Base-by-base conservation (phyloP, 1,284 basidiomycete genomes). In the Microbotryomycetes sp. region DNA sequence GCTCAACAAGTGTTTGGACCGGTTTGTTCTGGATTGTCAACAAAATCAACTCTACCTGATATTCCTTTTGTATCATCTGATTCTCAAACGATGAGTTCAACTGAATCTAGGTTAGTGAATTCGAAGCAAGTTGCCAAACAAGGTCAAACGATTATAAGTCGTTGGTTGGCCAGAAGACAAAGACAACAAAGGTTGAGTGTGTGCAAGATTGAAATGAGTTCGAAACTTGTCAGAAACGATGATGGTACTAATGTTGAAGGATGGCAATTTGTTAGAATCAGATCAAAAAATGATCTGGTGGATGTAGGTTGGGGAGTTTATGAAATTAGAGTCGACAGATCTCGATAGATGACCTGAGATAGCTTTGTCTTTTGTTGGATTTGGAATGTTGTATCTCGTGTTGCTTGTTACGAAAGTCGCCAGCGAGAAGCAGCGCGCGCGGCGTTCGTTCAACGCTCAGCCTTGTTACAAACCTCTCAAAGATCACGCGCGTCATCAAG, bases 231-330 rank as follows among this genome's bases (percentile, higher is more conserved):
- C 3, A 45, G 49, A 6, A 30, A 12, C 16, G 58, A n/a, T 3
- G 42, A 47, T 7, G 54, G 46, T 7, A 16, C 28, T 23, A 54
- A 42, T 25, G 57, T 54, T 31, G 62, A 46, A 32, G 69, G 69
- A 16, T 68, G 63, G 63, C 29, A 57, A 19, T 67, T 67, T 31
- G 61, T 69, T 4, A 53, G 68, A 14, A 26, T 68, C 3, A 52
- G 36, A 19, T 28, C 50, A 5, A 57, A 45, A 51, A 16, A 55
- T 49, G 23, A 47, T 42, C 9, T 6, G 32, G 36, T 31, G 26
- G 23, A n/a, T 54, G 25, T 58, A 16, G 69, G 69, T 6, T 70
- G 69, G 69, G 69, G 67, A 3, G 59, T 68, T 9, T 68, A 67
- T 49, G 67, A 70, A 60, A 47, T 70, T 23, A 59, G 58, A 54